These are phyloP conservation scores for Apiotrichum mycotoxinovorans DNA, from an alignment of 1,284 basidiomycete genomes.

Conservation along the genomic window DNA sequence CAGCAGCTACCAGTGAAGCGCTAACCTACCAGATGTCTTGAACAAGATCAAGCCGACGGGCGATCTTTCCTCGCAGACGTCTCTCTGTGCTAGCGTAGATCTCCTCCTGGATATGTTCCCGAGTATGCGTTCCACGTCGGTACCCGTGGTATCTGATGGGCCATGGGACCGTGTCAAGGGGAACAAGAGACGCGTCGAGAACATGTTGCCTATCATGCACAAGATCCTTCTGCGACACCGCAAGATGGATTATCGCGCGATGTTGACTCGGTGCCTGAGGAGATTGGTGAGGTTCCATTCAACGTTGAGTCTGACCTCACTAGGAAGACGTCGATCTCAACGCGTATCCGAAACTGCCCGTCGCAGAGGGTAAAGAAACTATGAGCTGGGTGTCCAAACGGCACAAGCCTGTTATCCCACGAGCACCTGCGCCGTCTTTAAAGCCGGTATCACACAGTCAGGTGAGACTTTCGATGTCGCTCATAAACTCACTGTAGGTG, in stretches of 20 bases:
- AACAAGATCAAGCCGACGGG: constrained; percentile 14
- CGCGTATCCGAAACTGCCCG: neutral
- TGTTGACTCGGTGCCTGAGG: constrained; percentile 15
- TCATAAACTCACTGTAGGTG: constrained; percentile 55
- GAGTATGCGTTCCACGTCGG: neutral
- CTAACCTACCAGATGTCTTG: constrained; percentile 36
- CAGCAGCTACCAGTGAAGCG: neutral
- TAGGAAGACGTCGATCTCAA: constrained; percentile 17
- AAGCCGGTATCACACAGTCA: constrained; percentile 40
- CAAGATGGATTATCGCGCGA: constrained; percentile 17
- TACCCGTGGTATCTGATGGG: neutral
- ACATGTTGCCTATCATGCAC: constrained; percentile 24
- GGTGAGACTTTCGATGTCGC: constrained; percentile 41
- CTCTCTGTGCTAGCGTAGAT: constrained; percentile 5
- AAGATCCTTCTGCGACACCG: constrained; percentile 30
- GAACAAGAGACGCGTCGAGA: neutral
- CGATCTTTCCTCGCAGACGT: constrained; percentile 25
- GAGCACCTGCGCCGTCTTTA: neutral
- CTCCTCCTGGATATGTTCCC: constrained; percentile 15
- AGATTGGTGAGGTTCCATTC: constrained; percentile 9
- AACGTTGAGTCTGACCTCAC: neutral
- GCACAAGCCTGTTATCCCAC: neutral
- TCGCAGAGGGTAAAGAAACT: neutral
- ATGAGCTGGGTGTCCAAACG: neutral
- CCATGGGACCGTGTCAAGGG: constrained; percentile 1